Percentiles rank a stretch among this genome's conserved stretches.
Conservation (phyloP, 2,329 filamentous ascomycete species). For the Phaeosphaeriaceae sp. region DNA sequence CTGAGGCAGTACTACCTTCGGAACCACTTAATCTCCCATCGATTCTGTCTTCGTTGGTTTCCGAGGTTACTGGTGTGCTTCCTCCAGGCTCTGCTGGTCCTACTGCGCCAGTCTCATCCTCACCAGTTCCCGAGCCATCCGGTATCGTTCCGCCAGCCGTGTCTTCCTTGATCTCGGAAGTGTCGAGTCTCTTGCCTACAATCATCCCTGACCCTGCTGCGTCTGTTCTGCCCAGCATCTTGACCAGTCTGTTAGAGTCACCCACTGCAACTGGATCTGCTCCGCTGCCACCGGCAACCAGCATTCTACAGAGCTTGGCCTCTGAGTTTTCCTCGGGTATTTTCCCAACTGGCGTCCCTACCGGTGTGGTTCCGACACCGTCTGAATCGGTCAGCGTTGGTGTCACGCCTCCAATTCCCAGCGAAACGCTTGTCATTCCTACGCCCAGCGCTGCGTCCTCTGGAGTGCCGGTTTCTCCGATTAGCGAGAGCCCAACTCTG, state of each 20-base stretch:
- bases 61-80: conserved; percentile 27
- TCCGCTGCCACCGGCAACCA: conserved; percentile 16
- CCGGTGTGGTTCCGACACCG: neutral
- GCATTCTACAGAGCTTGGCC: conserved; percentile 15
- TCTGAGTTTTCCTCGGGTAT: conserved; percentile 10
- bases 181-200: conserved; percentile 26
- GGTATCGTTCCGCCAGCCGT: conserved; percentile 14
- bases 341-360: conserved; percentile 4
- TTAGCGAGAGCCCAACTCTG: neutral
- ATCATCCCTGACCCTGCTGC: conserved; percentile 22
- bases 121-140: conserved; percentile 19
- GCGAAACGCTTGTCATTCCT: neutral
- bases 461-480: neutral
- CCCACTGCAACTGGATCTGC: conserved; percentile 23
- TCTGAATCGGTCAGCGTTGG: conserved; percentile 1
- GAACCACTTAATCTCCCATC: conserved; percentile 17
- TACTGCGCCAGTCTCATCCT: conserved; percentile 22
- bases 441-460: neutral
- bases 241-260: conserved; percentile 24
- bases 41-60: conserved; percentile 27
- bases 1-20: conserved; percentile 22
- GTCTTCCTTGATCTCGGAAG: conserved; percentile 25
- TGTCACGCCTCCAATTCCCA: conserved; percentile 6
- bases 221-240: conserved; percentile 24
- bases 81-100: conserved; percentile 24